Percentiles rank a stretch among this genome's conserved stretches.
Evolutionary conservation across 371 early-diverging fungal genomes (phyloP).

Genomic region (Syncephalastrum racemosum): DNA sequence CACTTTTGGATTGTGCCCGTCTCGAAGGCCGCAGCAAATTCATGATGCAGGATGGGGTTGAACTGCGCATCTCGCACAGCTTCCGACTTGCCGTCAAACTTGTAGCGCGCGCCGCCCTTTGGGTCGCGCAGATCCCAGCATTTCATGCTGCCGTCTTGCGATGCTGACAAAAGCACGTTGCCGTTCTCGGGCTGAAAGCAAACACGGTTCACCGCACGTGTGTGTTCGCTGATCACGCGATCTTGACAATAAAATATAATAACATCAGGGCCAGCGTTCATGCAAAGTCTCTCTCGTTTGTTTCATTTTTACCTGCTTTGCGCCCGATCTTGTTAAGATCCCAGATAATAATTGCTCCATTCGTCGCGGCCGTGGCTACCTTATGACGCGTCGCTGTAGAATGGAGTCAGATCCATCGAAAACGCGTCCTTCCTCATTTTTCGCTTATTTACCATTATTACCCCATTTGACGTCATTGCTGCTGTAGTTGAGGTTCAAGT

Average conservation of each 20-base stretch:
- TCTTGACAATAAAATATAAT: constrained; percentile 40
- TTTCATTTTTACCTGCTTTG: constrained; percentile 33
- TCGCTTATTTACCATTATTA: constrained; percentile 44
- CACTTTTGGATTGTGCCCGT: constrained; percentile 88
- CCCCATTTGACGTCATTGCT: constrained; percentile 89
- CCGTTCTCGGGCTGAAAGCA: constrained; percentile 76
- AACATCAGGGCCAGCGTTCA: background rate
- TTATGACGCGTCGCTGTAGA: constrained; percentile 47
- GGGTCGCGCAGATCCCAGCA: constrained; percentile 80
- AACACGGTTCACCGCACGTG: constrained; percentile 78
- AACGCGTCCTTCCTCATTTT: background rate
- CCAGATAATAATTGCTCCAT: constrained; percentile 77
- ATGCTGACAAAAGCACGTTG: constrained; percentile 71
- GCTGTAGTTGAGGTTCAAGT: constrained; percentile 60
- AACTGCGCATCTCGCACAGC: constrained; percentile 87
- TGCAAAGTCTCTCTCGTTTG: background rate
- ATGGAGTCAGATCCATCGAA: constrained; percentile 3
- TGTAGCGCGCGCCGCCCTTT: constrained; percentile 45
- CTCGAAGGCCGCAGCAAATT: constrained; percentile 87
- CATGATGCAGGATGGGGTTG: constrained; percentile 57
- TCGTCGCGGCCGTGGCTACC: constrained; percentile 78
- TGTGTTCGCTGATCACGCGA: constrained; percentile 74
- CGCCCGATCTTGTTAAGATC: constrained; percentile 57
- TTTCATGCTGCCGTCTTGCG: constrained; percentile 80
- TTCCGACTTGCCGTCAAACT: constrained; percentile 81